These are phyloP conservation scores for Nowakowskiella sp. DNA, from an alignment of 192 early-diverging fungal species.

Conservation along the genomic window DNA sequence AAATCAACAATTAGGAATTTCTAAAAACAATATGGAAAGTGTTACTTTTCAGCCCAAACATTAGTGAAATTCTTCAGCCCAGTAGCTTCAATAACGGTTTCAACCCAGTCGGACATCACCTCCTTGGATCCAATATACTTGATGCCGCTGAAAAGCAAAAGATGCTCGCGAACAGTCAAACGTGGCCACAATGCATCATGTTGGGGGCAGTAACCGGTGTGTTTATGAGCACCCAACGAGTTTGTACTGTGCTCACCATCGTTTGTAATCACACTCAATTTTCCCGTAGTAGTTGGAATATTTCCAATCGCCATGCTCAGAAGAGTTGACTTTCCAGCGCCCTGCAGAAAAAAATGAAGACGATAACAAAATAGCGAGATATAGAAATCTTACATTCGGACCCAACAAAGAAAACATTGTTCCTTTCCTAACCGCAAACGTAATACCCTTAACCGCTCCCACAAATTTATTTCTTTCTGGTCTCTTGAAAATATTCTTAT, in stretches of 20 bases:
- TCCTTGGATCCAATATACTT: conserved; percentile 22
- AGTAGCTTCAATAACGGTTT: background rate
- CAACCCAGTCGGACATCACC: background rate
- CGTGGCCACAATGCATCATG: conserved; percentile 37
- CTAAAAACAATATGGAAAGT: too few species aligned
- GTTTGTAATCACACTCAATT: conserved; percentile 15
- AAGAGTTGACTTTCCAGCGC: conserved; percentile 37
- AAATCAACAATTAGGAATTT: background rate
- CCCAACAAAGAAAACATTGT: conserved; percentile 22
- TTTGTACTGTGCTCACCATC: conserved; percentile 14
- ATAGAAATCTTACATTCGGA: conserved; percentile 16
- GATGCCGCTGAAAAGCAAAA: conserved; percentile 27
- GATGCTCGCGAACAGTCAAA: conserved; percentile 35
- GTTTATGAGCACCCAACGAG: conserved; percentile 1
- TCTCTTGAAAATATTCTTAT: too few species aligned
- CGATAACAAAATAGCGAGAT: conserved; percentile 9
- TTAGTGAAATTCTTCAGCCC: conserved; percentile 4
- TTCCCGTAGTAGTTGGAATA: conserved; percentile 16
- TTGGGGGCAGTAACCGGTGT: conserved; percentile 33
- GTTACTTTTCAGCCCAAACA: background rate
- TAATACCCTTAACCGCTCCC: conserved; percentile 50
- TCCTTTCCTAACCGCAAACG: conserved; percentile 38
- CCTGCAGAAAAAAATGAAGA: conserved; percentile 8
- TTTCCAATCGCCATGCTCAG: conserved; percentile 30
- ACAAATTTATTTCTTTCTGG: background rate